Evolutionary conservation across 2,329 filamentous ascomycete species (phyloP), one percentile per base, ranked within the genome.

Genomic region (Arthrinium puccinioides): DNA sequence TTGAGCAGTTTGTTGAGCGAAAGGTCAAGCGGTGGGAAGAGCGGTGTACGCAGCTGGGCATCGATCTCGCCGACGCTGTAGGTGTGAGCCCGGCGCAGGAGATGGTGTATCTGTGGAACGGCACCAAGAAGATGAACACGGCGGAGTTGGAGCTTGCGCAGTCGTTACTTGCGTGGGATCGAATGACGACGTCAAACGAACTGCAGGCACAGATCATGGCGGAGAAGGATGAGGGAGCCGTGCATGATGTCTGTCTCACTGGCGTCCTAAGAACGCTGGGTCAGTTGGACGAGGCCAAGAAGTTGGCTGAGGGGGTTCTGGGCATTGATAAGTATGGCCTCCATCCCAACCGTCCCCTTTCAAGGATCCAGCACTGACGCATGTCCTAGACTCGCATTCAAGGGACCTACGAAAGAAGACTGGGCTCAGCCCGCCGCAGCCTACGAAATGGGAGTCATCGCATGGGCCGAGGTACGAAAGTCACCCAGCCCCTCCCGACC

Each of bases 71-170:
- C 2, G 90, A 97, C 49, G 88, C 84, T 0, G 70, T 94, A 8
- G 88, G 88, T 0, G 71, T 86, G 4, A 84, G 81, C 42, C 92
- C 92, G 0, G 68, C 87, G 1, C 77, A 88, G 51, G 92, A 97
- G 64, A 94, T 97, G 84, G 81, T 84, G 10, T 94, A 90, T 57
- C 79, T 97, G 50, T 97, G 89, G 89, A 89, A 87, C 53, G 90
- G 89, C 1, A 79, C 78, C 49, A 90, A 86, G 60, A 79, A 87
- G 38, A 94, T 95, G 86, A 67, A 74, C 3, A 50, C 62, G 1
- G 62, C 64, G 0, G 75, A 90, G 42, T 66, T 95, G 11, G 66
- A 82, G 32, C 63, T 68, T 28, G 85, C 79, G 0, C 56, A 87
- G 25, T 61, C 56, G 1, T 72, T 73, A n/a, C 62, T 95, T 9